These are phyloP conservation scores for Sporothrix pallida DNA, from an alignment of 2,329 filamentous ascomycete species.

Conservation along the genomic window DNA sequence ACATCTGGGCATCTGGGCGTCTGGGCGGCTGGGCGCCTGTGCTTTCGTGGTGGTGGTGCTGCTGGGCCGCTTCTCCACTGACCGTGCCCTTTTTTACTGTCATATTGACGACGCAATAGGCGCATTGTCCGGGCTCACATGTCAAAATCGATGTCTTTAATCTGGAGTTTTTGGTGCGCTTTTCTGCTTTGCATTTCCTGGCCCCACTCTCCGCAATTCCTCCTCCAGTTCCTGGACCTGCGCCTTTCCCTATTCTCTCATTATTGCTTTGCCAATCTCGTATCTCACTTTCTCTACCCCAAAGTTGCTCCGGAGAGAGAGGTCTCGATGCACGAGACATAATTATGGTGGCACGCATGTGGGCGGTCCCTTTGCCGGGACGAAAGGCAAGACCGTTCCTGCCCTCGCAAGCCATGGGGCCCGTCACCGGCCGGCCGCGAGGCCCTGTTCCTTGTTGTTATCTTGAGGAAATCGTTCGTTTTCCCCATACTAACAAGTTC, in stretches of 20 bases:
- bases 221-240: background rate
- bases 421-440: slow-evolving; percentile 3
- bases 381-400: background rate
- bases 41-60: background rate
- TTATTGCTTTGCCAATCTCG: slow-evolving; percentile 3
- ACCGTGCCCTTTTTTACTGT: background rate
- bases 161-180: background rate
- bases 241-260: background rate
- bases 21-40: background rate
- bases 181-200: background rate
- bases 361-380: background rate
- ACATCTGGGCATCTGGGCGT: background rate
- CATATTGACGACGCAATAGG: slow-evolving; percentile 12
- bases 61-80: background rate
- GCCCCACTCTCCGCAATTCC: slow-evolving; percentile 8
- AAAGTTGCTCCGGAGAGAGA: background rate
- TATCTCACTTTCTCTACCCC: background rate
- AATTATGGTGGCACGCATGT: background rate
- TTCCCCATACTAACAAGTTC: background rate
- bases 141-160: slow-evolving; percentile 5
- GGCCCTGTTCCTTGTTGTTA: background rate
- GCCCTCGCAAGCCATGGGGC: too few species aligned
- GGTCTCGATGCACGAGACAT: background rate
- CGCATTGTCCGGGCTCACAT: slow-evolving; percentile 20
- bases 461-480: background rate